Conservation (phyloP, 1,284 basidiomycete genomes). For the Retiboletus flavoniger region DNA sequence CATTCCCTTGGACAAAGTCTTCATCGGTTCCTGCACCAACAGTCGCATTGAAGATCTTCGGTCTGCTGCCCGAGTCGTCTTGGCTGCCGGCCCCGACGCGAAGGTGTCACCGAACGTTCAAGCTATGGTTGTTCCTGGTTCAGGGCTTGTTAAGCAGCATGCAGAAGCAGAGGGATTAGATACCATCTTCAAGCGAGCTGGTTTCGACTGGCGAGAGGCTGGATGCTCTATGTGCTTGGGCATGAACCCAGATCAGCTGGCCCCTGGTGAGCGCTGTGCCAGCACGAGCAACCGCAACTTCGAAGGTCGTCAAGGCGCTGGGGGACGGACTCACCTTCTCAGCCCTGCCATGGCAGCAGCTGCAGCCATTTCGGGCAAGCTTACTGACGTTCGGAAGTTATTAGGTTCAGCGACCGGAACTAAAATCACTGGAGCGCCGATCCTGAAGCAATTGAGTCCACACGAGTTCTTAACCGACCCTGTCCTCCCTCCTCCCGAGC, state of each 20-base stretch:
- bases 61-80: conserved; percentile 74
- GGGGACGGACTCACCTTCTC: conserved; percentile 90
- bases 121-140: conserved; percentile 96
- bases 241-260: conserved; percentile 96
- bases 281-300: conserved; percentile 98
- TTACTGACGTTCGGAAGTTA: conserved; percentile 88
- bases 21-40: conserved; percentile 97
- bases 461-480: conserved; percentile 79
- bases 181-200: conserved; percentile 87
- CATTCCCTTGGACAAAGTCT: conserved; percentile 88
- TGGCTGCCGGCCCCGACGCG: conserved; percentile 74
- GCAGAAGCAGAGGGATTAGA: conserved; percentile 94
- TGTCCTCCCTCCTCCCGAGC: conserved; percentile 64
- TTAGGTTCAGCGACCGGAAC: conserved; percentile 52
- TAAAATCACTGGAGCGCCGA: conserved; percentile 45
- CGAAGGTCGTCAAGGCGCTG: conserved; percentile 75
- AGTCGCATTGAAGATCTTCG: conserved; percentile 92
- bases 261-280: conserved; percentile 89
- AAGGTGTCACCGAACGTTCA: conserved; percentile 79
- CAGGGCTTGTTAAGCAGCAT: conserved; percentile 92
- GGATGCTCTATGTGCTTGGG: conserved; percentile 98
- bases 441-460: conserved; percentile 68
- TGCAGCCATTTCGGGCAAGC: conserved; percentile 84
- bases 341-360: conserved; percentile 97
- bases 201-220: conserved; percentile 97